These are phyloP conservation scores for Pseudonectria foliicola DNA, from an alignment of 2,329 filamentous ascomycete species.

Conservation along the genomic window DNA sequence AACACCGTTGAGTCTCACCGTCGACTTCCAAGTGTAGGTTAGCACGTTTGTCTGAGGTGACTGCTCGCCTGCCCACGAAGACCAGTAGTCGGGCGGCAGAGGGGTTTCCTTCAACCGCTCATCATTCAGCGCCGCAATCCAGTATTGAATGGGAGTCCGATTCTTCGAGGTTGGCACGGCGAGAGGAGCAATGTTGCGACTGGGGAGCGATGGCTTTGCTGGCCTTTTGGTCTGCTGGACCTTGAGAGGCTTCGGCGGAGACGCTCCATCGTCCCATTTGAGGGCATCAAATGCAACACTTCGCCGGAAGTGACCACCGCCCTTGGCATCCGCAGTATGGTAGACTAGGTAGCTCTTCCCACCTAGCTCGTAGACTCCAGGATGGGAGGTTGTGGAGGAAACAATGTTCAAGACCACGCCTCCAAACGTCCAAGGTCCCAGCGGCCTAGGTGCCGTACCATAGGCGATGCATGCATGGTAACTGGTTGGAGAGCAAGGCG, in stretches of 20 bases:
- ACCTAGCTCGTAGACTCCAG: conserved; percentile 24
- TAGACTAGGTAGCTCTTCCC: conserved; percentile 27
- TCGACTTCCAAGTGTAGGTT: conserved; percentile 23
- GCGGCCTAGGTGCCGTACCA: conserved; percentile 26
- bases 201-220: conserved; percentile 15
- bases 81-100: conserved; percentile 32
- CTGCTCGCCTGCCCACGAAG: conserved; percentile 24
- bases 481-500: conserved; percentile 30
- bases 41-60: conserved; percentile 25
- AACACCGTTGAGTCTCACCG: conserved; percentile 23
- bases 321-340: conserved; percentile 28
- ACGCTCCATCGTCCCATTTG: conserved; percentile 23
- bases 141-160: conserved; percentile 30
- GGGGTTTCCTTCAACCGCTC: conserved; percentile 23
- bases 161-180: conserved; percentile 17
- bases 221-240: conserved; percentile 24
- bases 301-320: conserved; percentile 29
- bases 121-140: conserved; percentile 29
- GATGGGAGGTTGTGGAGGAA: conserved; percentile 30
- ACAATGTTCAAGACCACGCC: conserved; percentile 29
- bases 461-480: conserved; percentile 33
- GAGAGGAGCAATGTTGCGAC: conserved; percentile 26
- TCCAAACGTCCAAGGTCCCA: conserved; percentile 30
- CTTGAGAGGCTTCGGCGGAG: conserved; percentile 21
- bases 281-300: conserved; percentile 29